Evolutionary conservation across 345 rosid species (phyloP), one percentile per base, ranked within the genome.

Genomic region (Excoecaria agallocha): DNA sequence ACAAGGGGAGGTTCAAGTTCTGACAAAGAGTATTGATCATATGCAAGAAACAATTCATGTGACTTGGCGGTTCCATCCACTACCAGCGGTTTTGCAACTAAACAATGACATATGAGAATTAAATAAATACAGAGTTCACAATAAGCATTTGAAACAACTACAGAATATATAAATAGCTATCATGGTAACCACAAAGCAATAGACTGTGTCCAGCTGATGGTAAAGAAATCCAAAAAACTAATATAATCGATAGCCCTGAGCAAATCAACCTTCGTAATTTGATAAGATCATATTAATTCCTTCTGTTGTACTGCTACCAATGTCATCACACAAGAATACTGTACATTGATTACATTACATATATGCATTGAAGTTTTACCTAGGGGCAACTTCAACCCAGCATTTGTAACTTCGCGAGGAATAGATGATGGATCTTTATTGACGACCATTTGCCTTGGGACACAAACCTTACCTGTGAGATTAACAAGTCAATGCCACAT

Each of bases 11-110:
- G 96, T 70, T 92, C 93, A 52, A 94, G 94, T 82, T 88, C 86
- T 62, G 88, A 76, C 57, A 92, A 91, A 57, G 96, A 90, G 72
- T 62, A 82, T 62, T 77, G 78, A 82, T 94, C 94, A 73, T 90
- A 88, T 8, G 92, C 96, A 75, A 94, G 94, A 76, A 80, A 94
- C 77, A 94, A 59, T 74, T 91, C 85, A 70, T 91, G 98, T 15
- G 98, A 94, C 87, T 89, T 94, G 54, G 94, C 82, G 70, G 87
- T 91, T 83, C 97, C 98, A 85, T 94, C 98, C 74, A 88, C 92
- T 50, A 86, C 81, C 54, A 91, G 89, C 50, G 98, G 98, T 76
- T 94, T 94, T 74, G 96, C 98, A 74, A 94, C 98, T 94, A 86
- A 60, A 83, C 30, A 6, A 63, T 61, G 70, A 76, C 50, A 70